These are phyloP conservation scores for Ceratobasidium sp. DNA, from an alignment of 1,284 basidiomycete species.

Conservation along the genomic window DNA sequence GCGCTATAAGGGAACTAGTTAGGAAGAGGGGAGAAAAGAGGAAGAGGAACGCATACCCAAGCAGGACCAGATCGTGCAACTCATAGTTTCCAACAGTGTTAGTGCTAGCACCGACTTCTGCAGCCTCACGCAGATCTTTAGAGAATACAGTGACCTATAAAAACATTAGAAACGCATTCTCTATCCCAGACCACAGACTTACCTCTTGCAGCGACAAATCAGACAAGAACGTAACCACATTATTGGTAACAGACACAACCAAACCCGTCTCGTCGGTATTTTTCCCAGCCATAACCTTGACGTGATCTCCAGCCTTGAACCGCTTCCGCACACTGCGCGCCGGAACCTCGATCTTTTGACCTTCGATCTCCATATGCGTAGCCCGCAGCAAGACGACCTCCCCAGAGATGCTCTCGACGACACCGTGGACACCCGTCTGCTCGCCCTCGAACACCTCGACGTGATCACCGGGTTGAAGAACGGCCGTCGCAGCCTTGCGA, in stretches of 20 bases:
- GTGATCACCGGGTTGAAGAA: slow-evolving; percentile 97
- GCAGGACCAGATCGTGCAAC: slow-evolving; percentile 94
- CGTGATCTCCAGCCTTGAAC: slow-evolving; percentile 97
- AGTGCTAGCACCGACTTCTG: slow-evolving; percentile 91
- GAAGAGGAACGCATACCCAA: slow-evolving; percentile 76
- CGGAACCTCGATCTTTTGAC: slow-evolving; percentile 87
- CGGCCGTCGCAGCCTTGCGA: slow-evolving; percentile 85
- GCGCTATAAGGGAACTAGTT: slow-evolving; percentile 64
- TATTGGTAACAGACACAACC: slow-evolving; percentile 91
- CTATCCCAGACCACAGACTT: slow-evolving; percentile 48
- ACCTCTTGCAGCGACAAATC: slow-evolving; percentile 97
- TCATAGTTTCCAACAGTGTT: slow-evolving; percentile 95
- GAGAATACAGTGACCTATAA: slow-evolving; percentile 95
- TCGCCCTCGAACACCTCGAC: slow-evolving; percentile 98
- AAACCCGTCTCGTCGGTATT: slow-evolving; percentile 96
- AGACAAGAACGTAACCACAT: slow-evolving; percentile 96
- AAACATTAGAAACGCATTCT: slow-evolving; percentile 18
- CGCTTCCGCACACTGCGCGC: slow-evolving; percentile 92
- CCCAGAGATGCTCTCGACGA: slow-evolving; percentile 88
- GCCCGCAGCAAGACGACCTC: slow-evolving; percentile 90
- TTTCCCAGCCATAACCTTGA: slow-evolving; percentile 97
- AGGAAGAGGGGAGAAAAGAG: slow-evolving; percentile 64
- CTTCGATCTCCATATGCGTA: slow-evolving; percentile 84
- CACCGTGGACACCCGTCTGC: slow-evolving; percentile 92
- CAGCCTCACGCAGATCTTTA: slow-evolving; percentile 94